Base-by-base conservation (phyloP, 305 asterid genomes). In the Fraxinus xanthoxyloides region DNA sequence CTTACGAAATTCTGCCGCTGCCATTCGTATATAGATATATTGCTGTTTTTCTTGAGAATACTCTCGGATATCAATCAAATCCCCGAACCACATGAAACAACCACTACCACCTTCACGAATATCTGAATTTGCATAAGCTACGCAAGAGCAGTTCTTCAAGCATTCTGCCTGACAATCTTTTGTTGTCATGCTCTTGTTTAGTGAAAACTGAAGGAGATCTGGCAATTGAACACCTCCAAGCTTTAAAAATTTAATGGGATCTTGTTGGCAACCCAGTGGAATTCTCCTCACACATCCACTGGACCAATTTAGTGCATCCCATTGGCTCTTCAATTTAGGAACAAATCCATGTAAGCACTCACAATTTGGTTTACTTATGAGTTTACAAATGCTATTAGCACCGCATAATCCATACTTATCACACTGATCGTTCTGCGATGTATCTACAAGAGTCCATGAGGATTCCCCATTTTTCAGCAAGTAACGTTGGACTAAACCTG, bases 11-110 rank as follows among this genome's bases (percentile, higher is more conserved):
- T 56, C 82, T 13, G 81, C 48, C 13, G 79, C 70, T 72, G 87
- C 61, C 46, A 81, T 43, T 23, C 85, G 77, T n/a, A 81, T n/a
- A 78, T 81, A 85, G 77, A 85, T 54, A 61, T 61, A 7, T 61
- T 61, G 70, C 17, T 61, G 15, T 8, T 61, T 61, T 7, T 8
- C 32, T 21, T 2, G 15, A 61, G 31, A 61, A 61, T 2, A 61
- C 32, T 77, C 85, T 28, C 82, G 65, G 9, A 86, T 76, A 34
- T 88, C 91, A 4, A 80, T 75, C 86, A 89, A 80, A 13, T 88
- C 88, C 17, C 91, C 88, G 30, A 85, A 77, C 81, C 89, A 89
- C 67, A 85, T 54, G 80, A 88, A 24, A 69, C 90, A 89, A 21
- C 91, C 92, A 54, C 89, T 83, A 6, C 86, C 87, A 9, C 77